phyloP scores from a whole-genome alignment of 2,329 filamentous ascomycete species.

The Neodidymelliopsis sp. region DNA sequence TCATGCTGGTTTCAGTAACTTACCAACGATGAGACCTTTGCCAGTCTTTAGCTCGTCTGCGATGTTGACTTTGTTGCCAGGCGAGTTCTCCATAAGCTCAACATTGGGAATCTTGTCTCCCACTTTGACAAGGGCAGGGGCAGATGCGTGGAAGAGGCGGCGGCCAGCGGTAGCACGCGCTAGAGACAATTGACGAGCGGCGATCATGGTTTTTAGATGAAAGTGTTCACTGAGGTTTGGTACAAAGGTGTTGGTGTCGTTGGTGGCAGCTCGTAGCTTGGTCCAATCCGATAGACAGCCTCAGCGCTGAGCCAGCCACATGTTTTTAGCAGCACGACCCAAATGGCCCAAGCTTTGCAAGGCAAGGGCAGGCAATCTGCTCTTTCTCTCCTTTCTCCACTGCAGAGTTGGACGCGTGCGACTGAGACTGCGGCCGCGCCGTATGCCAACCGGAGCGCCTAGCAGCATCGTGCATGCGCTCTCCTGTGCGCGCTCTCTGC shows the following conservation, averaged over 20 bases:
- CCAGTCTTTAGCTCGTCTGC: conserved; percentile 72
- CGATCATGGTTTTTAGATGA: conserved; percentile 27
- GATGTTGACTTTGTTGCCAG: conserved; percentile 89
- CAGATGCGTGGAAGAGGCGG: conserved; percentile 68
- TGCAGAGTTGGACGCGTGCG: neutral
- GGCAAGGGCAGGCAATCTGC: conserved; percentile 11
- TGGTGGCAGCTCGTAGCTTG: conserved; percentile 12
- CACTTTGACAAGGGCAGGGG: conserved; percentile 71
- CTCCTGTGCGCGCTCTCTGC: neutral
- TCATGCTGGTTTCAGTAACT: conserved; percentile 15
- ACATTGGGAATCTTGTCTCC: conserved; percentile 82
- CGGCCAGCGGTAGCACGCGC: conserved; percentile 28
- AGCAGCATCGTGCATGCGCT: neutral
- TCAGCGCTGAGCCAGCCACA: conserved; percentile 17
- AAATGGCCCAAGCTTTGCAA: conserved; percentile 6
- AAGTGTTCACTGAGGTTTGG: conserved; percentile 9
- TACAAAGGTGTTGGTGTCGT: conserved; percentile 15
- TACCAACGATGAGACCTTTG: conserved; percentile 77
- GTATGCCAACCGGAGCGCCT: conserved; percentile 1
- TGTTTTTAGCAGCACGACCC: neutral
- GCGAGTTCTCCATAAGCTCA: conserved; percentile 82
- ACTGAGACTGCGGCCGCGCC: neutral
- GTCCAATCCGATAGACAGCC: conserved; percentile 6
- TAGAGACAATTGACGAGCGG: conserved; percentile 35
- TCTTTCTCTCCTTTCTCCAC: neutral